Base-by-base conservation (phyloP, 2,329 filamentous ascomycete genomes). In the Pseudopyricularia cyperi region DNA sequence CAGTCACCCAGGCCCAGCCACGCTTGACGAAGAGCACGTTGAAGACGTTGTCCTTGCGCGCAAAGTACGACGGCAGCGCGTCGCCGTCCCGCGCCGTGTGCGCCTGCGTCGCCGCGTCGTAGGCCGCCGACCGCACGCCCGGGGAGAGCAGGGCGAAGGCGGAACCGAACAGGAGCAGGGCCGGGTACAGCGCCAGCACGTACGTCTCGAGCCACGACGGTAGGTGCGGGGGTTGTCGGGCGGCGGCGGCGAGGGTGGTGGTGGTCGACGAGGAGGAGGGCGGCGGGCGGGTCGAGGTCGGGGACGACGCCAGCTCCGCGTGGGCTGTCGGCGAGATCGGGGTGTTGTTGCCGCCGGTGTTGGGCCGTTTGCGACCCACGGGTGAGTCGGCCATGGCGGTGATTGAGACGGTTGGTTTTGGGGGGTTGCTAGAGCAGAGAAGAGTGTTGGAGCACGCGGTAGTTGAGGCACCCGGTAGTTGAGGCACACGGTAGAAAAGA, bases 21-120 rank as follows among this genome's bases (percentile, higher is more conserved):
- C 87, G 75, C 74, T 98, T 98, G 62, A 98, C 93, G 63, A 97
- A 98, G 61, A 89, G 78, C 47, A 86, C 68, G 65, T 98, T 98
- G 77, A 97, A 86, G 51, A 96, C 60, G 70, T 98, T 98, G 66
- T 82, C 77, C 69, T 98, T 98, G 60, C 85, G 85, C 47, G 93
- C 91, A 66, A 98, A 98, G 73, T 97, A 98, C 64, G 77, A 84
- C 2, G 87, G 87, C 50, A 84, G 79, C n/a, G n/a, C n/a, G 4
- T 73, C 66, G 39, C 66, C 63, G 44, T 55, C 53, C 66, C 71
- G 68, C 47, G 73, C 74, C 3, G 73, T 67, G 67, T 87, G 84
- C 12, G 84, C 77, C 62, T 89, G 85, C 24, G 75, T 66, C 39
- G 69, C 61, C 2, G 73, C 65, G 57, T 82, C 79, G 71, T 88